Evolutionary conservation across 768 basidiomycete species (phyloP).

Genomic region (Lactifluus hygrophoroides): DNA sequence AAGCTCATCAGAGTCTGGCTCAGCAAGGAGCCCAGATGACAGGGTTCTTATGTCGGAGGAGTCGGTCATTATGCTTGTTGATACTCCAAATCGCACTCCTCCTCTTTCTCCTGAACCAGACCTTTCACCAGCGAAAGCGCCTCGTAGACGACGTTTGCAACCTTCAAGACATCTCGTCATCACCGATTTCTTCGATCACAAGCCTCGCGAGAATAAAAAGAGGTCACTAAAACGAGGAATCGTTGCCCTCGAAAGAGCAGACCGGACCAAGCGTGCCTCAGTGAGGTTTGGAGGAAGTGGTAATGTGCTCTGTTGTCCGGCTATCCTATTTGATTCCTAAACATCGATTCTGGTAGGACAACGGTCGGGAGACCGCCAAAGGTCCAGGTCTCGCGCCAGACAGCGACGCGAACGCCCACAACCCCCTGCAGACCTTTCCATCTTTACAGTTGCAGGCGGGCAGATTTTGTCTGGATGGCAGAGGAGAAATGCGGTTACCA

Average conservation of each 20-base stretch:
- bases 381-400: background rate
- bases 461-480: slow-evolving; percentile 34
- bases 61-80: slow-evolving; percentile 3
- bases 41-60: background rate
- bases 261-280: background rate
- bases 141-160: background rate
- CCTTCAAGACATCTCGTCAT: slow-evolving; percentile 5
- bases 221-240: background rate
- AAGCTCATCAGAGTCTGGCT: background rate
- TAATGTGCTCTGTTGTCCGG: background rate
- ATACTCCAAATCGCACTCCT: background rate
- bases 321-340: background rate
- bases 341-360: background rate
- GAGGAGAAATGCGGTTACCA: slow-evolving; percentile 29
- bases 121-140: background rate
- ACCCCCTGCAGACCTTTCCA: slow-evolving; percentile 30
- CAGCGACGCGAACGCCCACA: slow-evolving; percentile 18
- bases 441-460: slow-evolving; percentile 31
- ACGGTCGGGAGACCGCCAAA: background rate
- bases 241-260: background rate
- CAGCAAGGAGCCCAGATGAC: background rate
- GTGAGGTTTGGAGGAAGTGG: background rate
- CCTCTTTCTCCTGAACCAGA: background rate
- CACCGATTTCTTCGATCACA: slow-evolving; percentile 6
- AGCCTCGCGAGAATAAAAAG: background rate